These are phyloP conservation scores for Ophiostoma ulmi DNA, from an alignment of 2,329 filamentous ascomycete species.

Conservation along the genomic window DNA sequence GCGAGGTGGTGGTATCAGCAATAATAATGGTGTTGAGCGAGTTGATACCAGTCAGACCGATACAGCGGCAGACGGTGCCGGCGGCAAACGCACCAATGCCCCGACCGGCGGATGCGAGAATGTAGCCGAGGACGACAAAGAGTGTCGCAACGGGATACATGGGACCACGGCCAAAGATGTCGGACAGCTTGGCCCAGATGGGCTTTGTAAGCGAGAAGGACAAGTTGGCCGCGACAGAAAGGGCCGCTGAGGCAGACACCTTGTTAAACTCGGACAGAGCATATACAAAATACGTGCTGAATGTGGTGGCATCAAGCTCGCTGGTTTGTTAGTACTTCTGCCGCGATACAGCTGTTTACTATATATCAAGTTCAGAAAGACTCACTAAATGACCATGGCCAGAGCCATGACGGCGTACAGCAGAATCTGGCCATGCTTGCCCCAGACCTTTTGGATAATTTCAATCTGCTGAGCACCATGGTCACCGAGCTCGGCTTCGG, in stretches of 20 bases:
- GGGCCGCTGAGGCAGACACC: slow-evolving; percentile 32
- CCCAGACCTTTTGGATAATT: slow-evolving; percentile 24
- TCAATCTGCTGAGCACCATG: slow-evolving; percentile 22
- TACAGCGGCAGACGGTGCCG: slow-evolving; percentile 54
- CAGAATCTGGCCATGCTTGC: slow-evolving; percentile 22
- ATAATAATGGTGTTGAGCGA: slow-evolving; percentile 60
- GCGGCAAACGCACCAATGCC: slow-evolving; percentile 49
- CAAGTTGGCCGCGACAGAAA: slow-evolving; percentile 35
- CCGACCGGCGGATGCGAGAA: slow-evolving; percentile 51
- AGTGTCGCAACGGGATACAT: slow-evolving; percentile 52
- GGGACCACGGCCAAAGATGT: slow-evolving; percentile 58
- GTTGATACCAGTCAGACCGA: slow-evolving; percentile 55
- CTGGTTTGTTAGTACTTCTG: neutral
- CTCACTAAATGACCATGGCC: slow-evolving; percentile 18
- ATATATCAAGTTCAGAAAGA: no score
- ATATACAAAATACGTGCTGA: slow-evolving; percentile 33
- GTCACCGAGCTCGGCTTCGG: slow-evolving; percentile 19
- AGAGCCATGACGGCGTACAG: slow-evolving; percentile 19
- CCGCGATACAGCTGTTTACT: no score
- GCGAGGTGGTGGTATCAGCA: slow-evolving; percentile 52
- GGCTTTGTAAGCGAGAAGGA: slow-evolving; percentile 53
- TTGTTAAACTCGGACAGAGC: slow-evolving; percentile 34
- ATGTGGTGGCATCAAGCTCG: slow-evolving; percentile 33
- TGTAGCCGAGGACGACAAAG: slow-evolving; percentile 53
- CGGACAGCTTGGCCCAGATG: slow-evolving; percentile 56